These are phyloP conservation scores for Mortierella sp. DNA, from an alignment of 371 early-diverging fungal genomes.

Conservation along the genomic window DNA sequence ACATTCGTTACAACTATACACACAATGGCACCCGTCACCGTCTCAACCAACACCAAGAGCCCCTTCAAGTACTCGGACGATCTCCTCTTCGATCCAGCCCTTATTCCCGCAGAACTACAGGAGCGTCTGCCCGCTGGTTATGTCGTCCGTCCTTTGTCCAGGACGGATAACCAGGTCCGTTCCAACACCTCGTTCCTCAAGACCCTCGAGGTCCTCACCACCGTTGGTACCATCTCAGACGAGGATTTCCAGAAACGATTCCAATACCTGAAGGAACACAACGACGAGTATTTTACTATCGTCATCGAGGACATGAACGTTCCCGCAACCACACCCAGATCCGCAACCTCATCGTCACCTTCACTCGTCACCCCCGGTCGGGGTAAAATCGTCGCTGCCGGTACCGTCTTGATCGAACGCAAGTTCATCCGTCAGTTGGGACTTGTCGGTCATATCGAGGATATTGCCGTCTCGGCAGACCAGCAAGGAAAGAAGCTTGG, in stretches of 20 bases:
- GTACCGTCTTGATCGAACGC: constrained; percentile 94
- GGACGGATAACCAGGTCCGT: constrained; percentile 75
- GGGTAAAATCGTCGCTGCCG: constrained; percentile 87
- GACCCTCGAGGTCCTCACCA: constrained; percentile 54
- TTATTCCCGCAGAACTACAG: constrained; percentile 83
- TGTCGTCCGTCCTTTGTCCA: constrained; percentile 83
- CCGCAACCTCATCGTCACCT: constrained; percentile 36
- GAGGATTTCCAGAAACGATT: constrained; percentile 38
- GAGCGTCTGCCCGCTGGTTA: constrained; percentile 81
- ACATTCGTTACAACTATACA: neutral
- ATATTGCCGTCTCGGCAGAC: constrained; percentile 92
- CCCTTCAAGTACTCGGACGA: constrained; percentile 45
- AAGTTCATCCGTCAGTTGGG: constrained; percentile 96
- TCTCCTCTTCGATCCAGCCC: constrained; percentile 75
- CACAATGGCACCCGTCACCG: constrained; percentile 16
- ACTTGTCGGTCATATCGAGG: constrained; percentile 88
- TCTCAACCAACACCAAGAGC: constrained; percentile 15
- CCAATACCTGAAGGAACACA: constrained; percentile 38
- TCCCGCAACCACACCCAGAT: constrained; percentile 22
- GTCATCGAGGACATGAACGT: constrained; percentile 83
- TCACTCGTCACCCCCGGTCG: constrained; percentile 50
- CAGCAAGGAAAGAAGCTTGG: constrained; percentile 94
- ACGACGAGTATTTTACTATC: constrained; percentile 79
- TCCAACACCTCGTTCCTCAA: constrained; percentile 69
- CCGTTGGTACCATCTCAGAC: constrained; percentile 42